A percentile compares a stretch with the other conserved stretches of the same genome.
Evolutionary conservation across 225 moss, liverwort and hornwort genomes (phyloP).

Genomic region (Neckera pumila): DNA sequence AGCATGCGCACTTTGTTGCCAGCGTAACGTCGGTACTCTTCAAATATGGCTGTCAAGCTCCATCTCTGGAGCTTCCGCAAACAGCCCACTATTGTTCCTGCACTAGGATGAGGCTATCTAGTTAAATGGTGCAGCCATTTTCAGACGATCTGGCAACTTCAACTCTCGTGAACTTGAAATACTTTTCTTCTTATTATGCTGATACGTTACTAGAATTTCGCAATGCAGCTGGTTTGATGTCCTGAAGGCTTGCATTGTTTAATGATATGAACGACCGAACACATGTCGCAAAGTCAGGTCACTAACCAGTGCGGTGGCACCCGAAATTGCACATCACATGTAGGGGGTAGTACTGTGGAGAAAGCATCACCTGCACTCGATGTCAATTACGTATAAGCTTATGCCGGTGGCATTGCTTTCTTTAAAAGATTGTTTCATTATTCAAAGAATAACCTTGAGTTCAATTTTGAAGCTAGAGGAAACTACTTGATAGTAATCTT

Average conservation of each 20-base stretch:
- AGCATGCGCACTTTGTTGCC: constrained; percentile 59
- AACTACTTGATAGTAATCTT: neutral
- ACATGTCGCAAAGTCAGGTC: neutral
- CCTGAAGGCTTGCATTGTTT: neutral
- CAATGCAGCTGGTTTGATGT: neutral
- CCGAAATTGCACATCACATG: constrained; percentile 99
- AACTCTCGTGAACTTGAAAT: neutral
- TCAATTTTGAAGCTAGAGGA: neutral
- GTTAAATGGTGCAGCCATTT: neutral
- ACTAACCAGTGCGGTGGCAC: constrained; percentile 74
- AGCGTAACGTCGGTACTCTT: constrained; percentile 56
- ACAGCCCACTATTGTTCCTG: constrained; percentile 58
- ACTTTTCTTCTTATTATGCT: neutral
- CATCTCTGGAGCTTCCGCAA: constrained; percentile 54
- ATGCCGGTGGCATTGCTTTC: neutral
- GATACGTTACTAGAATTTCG: neutral
- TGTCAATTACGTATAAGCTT: neutral
- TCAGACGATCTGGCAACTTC: neutral
- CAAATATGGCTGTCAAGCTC: constrained; percentile 58
- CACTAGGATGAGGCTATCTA: neutral
- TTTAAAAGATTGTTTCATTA: neutral
- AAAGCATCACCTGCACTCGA: constrained; percentile 37
- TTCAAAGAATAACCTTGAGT: neutral
- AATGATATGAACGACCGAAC: neutral
- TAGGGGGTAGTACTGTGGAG: constrained; percentile 88